A percentile compares a stretch with the other conserved stretches of the same genome.
These are phyloP conservation scores for Serendipita sp. DNA, from an alignment of 768 basidiomycete genomes.

Conservation along the genomic window DNA sequence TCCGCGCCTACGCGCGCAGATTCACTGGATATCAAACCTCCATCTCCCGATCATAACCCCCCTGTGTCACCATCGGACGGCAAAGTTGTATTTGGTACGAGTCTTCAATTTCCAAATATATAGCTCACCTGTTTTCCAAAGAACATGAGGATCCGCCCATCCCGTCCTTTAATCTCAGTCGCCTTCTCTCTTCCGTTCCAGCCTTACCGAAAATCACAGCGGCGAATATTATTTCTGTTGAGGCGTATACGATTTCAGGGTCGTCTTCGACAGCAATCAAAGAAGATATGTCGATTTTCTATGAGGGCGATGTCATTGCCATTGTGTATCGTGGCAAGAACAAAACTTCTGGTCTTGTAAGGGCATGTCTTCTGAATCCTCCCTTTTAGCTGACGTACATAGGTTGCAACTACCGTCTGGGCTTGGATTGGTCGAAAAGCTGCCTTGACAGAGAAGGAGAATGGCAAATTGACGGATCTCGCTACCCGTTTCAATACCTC, in stretches of 20 bases:
- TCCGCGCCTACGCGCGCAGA: not conserved
- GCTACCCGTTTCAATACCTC: slow-evolving; percentile 56
- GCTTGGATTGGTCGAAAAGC: slow-evolving; percentile 53
- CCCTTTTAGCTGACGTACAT: not conserved
- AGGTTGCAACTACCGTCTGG: slow-evolving; percentile 49
- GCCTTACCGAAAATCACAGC: slow-evolving; percentile 19
- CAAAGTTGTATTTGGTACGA: not conserved
- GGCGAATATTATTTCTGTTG: slow-evolving; percentile 50
- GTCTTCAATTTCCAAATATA: not conserved
- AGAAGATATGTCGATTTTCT: slow-evolving; percentile 39
- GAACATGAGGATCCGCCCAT: slow-evolving; percentile 29
- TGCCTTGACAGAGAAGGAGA: slow-evolving; percentile 40
- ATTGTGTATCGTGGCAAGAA: slow-evolving; percentile 57
- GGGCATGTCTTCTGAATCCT: not conserved
- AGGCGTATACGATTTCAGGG: slow-evolving; percentile 45
- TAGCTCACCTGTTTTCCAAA: slow-evolving; percentile 13
- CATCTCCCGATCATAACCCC: not conserved
- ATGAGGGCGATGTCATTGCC: slow-evolving; percentile 55
- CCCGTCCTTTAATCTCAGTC: slow-evolving; percentile 31
- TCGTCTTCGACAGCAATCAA: slow-evolving; percentile 31
- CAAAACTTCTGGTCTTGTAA: slow-evolving; percentile 40
- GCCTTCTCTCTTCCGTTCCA: not conserved
- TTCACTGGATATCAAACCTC: not conserved
- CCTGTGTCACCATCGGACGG: not conserved
- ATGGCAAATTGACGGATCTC: slow-evolving; percentile 50